Evolutionary conservation across 192 early-diverging fungal genomes (phyloP).

Genomic region (Funneliformis geosporum): DNA sequence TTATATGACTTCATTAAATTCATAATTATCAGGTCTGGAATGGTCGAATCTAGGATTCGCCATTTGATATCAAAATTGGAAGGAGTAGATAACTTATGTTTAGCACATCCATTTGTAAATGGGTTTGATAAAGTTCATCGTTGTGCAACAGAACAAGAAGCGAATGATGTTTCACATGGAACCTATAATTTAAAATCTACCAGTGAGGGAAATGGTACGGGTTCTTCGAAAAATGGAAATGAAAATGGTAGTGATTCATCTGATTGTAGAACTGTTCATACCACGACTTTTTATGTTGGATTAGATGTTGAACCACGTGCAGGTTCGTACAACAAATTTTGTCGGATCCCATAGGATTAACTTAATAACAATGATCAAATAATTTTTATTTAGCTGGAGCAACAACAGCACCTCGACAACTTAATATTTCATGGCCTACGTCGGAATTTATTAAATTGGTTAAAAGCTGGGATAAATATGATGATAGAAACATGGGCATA

Average conservation of each 20-base stretch:
- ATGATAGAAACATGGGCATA: conserved; percentile 68
- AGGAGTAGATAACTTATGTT: conserved; percentile 61
- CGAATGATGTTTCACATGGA: conserved; percentile 67
- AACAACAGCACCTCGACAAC: conserved; percentile 53
- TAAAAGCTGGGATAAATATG: conserved; percentile 78
- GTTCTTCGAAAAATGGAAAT: conserved; percentile 14
- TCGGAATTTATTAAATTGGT: conserved; percentile 82
- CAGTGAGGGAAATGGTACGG: conserved; percentile 33
- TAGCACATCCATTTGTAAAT: conserved; percentile 92
- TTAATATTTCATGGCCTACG: conserved; percentile 83
- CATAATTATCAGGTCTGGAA: conserved; percentile 64
- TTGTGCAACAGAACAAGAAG: conserved; percentile 69
- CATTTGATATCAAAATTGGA: conserved; percentile 88
- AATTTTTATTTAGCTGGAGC: conserved; percentile 35
- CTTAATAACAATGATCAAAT: conserved; percentile 4
- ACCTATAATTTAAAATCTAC: conserved; percentile 45
- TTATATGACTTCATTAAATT: conserved; percentile 21
- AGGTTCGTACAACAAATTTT: conserved; percentile 33
- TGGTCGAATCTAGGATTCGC: conserved; percentile 90
- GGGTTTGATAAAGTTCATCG: conserved; percentile 70
- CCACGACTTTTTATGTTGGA: conserved; percentile 90
- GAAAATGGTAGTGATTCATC: conserved; percentile 36
- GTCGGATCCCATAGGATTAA: not conserved
- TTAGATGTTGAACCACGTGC: conserved; percentile 64
- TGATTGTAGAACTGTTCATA: conserved; percentile 52